Evolutionary conservation across 768 basidiomycete genomes (phyloP).

Genomic region (Stropharia rugosoannulata): DNA sequence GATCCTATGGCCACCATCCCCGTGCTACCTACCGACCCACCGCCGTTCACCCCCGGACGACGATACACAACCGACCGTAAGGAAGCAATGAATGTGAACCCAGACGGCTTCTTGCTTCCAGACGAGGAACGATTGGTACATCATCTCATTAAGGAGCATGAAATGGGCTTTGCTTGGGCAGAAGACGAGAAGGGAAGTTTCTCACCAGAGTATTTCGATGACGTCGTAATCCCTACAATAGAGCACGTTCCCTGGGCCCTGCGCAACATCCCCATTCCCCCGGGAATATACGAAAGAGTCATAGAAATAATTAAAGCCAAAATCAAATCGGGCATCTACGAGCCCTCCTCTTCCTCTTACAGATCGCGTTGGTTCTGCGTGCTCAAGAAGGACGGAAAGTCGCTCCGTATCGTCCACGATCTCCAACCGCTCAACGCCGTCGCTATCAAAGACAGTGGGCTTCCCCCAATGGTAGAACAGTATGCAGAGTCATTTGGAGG

Average conservation of each 20-base stretch:
- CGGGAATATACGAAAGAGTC: slow-evolving; percentile 27
- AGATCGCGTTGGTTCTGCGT: slow-evolving; percentile 37
- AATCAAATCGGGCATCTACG: slow-evolving; percentile 33
- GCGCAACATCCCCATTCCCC: slow-evolving; percentile 34
- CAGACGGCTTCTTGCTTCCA: slow-evolving; percentile 11
- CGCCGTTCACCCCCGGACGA: slow-evolving; percentile 17
- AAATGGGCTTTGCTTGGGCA: slow-evolving; percentile 8
- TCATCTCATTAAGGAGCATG: slow-evolving; percentile 27
- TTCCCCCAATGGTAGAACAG: slow-evolving; percentile 30
- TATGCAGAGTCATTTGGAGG: slow-evolving; percentile 30
- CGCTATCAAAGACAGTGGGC: slow-evolving; percentile 33
- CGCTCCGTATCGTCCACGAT: slow-evolving; percentile 34
- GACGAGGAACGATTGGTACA: slow-evolving; percentile 32
- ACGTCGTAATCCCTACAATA: slow-evolving; percentile 28
- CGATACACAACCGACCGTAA: slow-evolving; percentile 21
- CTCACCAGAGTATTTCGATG: slow-evolving; percentile 19
- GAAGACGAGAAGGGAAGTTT: slow-evolving; percentile 11
- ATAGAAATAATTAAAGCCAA: slow-evolving; percentile 28
- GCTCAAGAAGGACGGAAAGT: slow-evolving; percentile 30
- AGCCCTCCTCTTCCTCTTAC: slow-evolving; percentile 34
- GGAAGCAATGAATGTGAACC: slow-evolving; percentile 11
- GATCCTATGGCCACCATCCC: slow-evolving; percentile 9
- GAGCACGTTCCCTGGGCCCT: slow-evolving; percentile 35
- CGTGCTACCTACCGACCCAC: slow-evolving; percentile 11
- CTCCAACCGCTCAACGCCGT: slow-evolving; percentile 38